Conservation (phyloP, 805 yeast genomes). For the Zygosaccharomyces siamensis region DNA sequence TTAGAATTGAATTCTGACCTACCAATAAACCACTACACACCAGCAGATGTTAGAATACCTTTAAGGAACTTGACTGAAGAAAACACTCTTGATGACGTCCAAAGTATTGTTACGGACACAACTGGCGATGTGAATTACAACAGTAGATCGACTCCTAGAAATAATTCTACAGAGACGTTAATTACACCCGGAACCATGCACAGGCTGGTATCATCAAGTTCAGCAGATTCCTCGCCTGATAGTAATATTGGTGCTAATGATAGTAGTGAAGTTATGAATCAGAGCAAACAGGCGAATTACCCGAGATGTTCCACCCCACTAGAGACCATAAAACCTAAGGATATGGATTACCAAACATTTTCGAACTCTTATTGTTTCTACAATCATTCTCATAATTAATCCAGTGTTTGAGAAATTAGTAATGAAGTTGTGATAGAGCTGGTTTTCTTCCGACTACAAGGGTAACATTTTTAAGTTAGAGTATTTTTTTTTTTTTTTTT, state of each 20-base stretch:
- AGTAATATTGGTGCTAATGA: not conserved
- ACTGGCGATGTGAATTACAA: constrained; percentile 8
- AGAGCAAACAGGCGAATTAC: not conserved
- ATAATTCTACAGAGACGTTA: constrained; percentile 20
- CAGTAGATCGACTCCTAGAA: constrained; percentile 5
- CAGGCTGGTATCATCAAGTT: constrained; percentile 9
- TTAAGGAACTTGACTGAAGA: not conserved
- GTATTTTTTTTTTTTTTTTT: too few species aligned
- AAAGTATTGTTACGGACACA: constrained; percentile 22
- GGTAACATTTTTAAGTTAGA: too few species aligned
- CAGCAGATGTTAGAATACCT: not conserved
- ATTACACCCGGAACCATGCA: constrained; percentile 12
- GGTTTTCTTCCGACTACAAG: constrained; percentile 1
- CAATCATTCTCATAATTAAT: constrained; percentile 11
- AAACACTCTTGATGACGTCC: constrained; percentile 18
- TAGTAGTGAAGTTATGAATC: not conserved
- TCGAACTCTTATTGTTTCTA: constrained; percentile 29
- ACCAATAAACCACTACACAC: constrained; percentile 2
- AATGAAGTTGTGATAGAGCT: not conserved
- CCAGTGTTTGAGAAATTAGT: not conserved
- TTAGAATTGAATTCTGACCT: constrained; percentile 6
- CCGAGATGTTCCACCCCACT: not conserved
- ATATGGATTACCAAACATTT: constrained; percentile 26
- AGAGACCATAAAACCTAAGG: constrained; percentile 7
- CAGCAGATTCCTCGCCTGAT: constrained; percentile 5